Conservation (phyloP, 2,329 filamentous ascomycete species). For the Ascochyta rabiei region DNA sequence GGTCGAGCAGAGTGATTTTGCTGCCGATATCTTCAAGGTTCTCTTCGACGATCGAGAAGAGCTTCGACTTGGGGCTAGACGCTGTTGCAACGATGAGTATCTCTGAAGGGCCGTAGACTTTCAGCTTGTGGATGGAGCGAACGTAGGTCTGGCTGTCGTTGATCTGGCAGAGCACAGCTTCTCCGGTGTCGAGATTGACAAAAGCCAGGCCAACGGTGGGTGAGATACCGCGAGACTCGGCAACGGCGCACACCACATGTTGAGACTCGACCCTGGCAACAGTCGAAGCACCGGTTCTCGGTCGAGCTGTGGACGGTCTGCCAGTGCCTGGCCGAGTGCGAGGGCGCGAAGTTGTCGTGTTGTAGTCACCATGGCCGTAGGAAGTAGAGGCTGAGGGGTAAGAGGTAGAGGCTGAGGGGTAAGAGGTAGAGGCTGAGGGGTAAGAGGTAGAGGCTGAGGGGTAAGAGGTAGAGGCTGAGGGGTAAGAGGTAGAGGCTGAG, state of each 20-base stretch:
- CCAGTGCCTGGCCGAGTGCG: conserved; percentile 41
- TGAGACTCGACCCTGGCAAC: conserved; percentile 64
- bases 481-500: too few relatives aligned
- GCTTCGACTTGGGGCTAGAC: conserved; percentile 73
- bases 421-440: conserved; percentile 41
- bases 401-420: conserved; percentile 43
- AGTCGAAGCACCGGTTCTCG: conserved; percentile 63
- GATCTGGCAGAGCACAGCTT: conserved; percentile 86
- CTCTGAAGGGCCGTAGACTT: conserved; percentile 77
- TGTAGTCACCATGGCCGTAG: conserved; percentile 45
- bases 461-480: conserved; percentile 42
- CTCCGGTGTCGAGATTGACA: conserved; percentile 82
- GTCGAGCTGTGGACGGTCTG: conserved; percentile 54
- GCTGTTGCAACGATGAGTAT: conserved; percentile 78
- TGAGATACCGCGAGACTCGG: conserved; percentile 84
- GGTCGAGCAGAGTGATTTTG: conserved; percentile 68
- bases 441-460: too few relatives aligned
- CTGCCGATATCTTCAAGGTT: conserved; percentile 66
- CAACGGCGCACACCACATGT: conserved; percentile 84
- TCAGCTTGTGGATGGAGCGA: conserved; percentile 84
- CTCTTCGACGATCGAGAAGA: conserved; percentile 76
- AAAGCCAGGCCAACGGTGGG: conserved; percentile 86
- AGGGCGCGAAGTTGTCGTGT: conserved; percentile 45
- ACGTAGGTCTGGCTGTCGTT: conserved; percentile 93
- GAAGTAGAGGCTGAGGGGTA: conserved; percentile 40